These are phyloP conservation scores for Solanum chmielewskii DNA, from an alignment of 257 asterid species.

Conservation along the genomic window DNA sequence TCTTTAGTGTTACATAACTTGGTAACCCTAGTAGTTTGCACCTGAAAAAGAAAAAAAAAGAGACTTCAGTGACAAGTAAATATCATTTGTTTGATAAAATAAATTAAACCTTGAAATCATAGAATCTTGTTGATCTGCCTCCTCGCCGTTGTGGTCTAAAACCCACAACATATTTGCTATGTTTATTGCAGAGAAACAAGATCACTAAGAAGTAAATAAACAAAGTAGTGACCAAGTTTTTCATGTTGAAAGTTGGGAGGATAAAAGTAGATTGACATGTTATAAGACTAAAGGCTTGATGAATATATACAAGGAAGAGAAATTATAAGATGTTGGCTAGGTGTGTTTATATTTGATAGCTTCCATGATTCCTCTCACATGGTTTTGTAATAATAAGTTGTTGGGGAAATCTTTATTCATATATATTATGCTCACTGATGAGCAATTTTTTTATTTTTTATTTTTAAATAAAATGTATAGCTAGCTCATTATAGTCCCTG, in stretches of 20 bases:
- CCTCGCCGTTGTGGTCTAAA: conserved; percentile 21
- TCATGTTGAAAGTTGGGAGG: conserved; percentile 13
- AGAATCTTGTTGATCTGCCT: conserved; percentile 36
- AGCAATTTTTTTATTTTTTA: background rate
- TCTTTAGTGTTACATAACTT: conserved; percentile 34
- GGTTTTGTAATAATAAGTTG: conserved; percentile 27
- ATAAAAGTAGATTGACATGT: background rate
- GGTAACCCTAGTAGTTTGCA: conserved; percentile 34
- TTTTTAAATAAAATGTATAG: background rate
- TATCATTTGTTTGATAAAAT: background rate
- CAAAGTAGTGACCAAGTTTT: background rate
- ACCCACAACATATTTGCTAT: conserved; percentile 9
- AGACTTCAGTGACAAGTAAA: background rate
- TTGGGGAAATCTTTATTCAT: conserved; percentile 15
- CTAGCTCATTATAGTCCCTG: background rate
- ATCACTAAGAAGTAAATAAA: conserved; percentile 9
- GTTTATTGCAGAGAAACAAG: conserved; percentile 10
- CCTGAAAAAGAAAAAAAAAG: conserved; percentile 1
- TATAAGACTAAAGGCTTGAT: background rate
- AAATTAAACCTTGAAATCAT: conserved; percentile 35
- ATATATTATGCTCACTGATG: background rate
- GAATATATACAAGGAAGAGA: background rate
- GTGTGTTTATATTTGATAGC: conserved; percentile 11
- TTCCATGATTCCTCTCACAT: conserved; percentile 23
- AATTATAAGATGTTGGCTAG: background rate